Evolutionary conservation across 108 stramenopile genomes (phyloP), one percentile per base, ranked within the genome.

Genomic region (Pseudonitzschia pungens): DNA sequence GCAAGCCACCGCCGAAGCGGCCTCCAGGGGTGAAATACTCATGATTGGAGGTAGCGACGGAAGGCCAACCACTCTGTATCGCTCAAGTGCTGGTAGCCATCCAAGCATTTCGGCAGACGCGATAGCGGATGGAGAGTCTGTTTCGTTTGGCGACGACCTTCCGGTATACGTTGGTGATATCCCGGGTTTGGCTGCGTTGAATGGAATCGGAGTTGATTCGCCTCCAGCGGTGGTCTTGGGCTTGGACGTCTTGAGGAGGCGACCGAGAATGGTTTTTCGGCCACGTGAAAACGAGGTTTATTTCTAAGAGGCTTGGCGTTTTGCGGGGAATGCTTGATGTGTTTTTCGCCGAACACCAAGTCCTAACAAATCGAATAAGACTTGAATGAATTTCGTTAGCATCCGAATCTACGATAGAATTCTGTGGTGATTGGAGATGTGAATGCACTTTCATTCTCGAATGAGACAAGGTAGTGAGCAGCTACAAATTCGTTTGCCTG

Each of bases 211-310:
- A 26, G 86, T 77, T 3, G 84, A 86, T 44, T 74, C 83, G 7
- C 84, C 92, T 20, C 89, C 91, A 0, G 86, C 87, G 11, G 86
- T 81, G 21, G 86, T 93, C 15, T 76, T 93, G 53, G 92, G 92
- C 28, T 87, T 89, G 87, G 89, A 93, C 80, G 77, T 93, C 18
- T 68, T 93, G 26, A 62, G 76, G 41, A 56, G 40, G 16, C 51
- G 78, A 68, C 81, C 80, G 15, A 86, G 73, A 40, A 83, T 92
- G 76, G 33, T 89, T 6, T 82, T 88, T 55, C 69, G 84, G 29
- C 80, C 85, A 29, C 73, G 82, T 32, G 72, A 85, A 43, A 78
- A 83, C 48, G 89, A 87, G 71, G 75, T 90, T 0, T 90, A 85
- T 52, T 81, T 90, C 29, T 90, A 86, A 62, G 11, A 4, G 15